These are phyloP conservation scores for Candida maris DNA, from an alignment of 805 yeast species.

Conservation along the genomic window DNA sequence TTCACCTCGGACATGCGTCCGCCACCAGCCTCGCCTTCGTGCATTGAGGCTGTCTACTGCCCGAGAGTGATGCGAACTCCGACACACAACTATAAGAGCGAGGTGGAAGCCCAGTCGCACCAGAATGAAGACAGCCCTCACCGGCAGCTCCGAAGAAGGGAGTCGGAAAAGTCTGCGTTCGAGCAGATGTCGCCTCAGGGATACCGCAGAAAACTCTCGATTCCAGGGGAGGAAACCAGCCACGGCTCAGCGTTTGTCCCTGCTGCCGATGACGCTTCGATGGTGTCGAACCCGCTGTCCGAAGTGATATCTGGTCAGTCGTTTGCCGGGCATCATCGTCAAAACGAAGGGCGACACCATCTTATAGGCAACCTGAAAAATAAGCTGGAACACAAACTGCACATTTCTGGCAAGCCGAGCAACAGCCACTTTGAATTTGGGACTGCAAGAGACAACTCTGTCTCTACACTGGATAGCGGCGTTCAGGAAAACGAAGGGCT, in stretches of 20 bases:
- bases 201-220: conserved; percentile 18
- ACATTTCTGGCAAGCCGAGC: conserved; percentile 1
- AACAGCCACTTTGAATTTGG: conserved; percentile 14
- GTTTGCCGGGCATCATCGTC: background rate
- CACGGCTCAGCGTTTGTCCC: conserved; percentile 1
- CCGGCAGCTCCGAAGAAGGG: conserved; percentile 12
- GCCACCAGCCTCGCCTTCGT: conserved; percentile 20
- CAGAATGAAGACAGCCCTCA: conserved; percentile 5
- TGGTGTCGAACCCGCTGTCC: conserved; percentile 9
- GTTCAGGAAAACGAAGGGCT: background rate
- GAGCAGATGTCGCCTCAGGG: conserved; percentile 23
- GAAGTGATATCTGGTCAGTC: conserved; percentile 9
- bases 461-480: background rate
- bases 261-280: conserved; percentile 6
- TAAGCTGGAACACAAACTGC: conserved; percentile 9
- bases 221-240: conserved; percentile 2
- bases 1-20: conserved; percentile 12
- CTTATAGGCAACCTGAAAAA: conserved; percentile 6
- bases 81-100: conserved; percentile 22
- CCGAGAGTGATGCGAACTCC: conserved; percentile 13
- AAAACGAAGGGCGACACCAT: conserved; percentile 1
- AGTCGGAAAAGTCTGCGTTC: conserved; percentile 19
- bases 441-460: conserved; percentile 1
- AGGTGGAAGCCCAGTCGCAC: conserved; percentile 20
- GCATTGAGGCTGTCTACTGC: conserved; percentile 10